Evolutionary conservation across 2,329 filamentous ascomycete genomes (phyloP).

Genomic region (Fusarium heterosporum): DNA sequence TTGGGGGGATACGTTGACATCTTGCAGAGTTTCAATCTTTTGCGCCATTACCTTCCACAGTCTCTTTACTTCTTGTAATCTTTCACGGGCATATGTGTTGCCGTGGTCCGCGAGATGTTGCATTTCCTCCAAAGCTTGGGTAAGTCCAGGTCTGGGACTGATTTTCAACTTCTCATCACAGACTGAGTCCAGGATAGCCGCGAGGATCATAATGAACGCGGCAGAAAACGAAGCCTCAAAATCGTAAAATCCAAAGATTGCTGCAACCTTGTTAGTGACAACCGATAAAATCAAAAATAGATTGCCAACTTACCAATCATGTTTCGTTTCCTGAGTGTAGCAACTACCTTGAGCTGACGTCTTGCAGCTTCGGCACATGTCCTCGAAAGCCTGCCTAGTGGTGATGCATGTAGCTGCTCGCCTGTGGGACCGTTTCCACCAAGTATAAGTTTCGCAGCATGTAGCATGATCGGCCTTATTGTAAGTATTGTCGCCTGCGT

Average conservation of each 20-base stretch:
- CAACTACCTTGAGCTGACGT: slow-evolving; percentile 46
- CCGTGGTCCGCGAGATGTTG: slow-evolving; percentile 46
- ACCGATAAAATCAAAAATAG: rapidly evolving
- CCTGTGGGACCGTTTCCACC: slow-evolving; percentile 41
- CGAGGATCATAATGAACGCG: slow-evolving; percentile 46
- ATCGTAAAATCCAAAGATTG: slow-evolving; percentile 46
- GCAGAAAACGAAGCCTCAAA: slow-evolving; percentile 47
- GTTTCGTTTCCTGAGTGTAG: slow-evolving; percentile 46
- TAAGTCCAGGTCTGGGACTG: slow-evolving; percentile 42
- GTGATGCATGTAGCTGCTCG: slow-evolving; percentile 42
- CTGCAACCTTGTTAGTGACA: slow-evolving; percentile 2
- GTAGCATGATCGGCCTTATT: slow-evolving; percentile 47
- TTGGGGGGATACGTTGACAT: slow-evolving; percentile 42
- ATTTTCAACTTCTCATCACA: slow-evolving; percentile 44
- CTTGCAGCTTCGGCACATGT: slow-evolving; percentile 49
- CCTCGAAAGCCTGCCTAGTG: slow-evolving; percentile 45
- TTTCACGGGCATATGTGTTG: slow-evolving; percentile 45
- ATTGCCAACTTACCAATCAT: slow-evolving; percentile 42
- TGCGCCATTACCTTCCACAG: slow-evolving; percentile 45
- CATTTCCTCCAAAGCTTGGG: slow-evolving; percentile 46
- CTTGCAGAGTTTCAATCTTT: slow-evolving; percentile 44
- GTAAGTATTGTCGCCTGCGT: slow-evolving; percentile 48
- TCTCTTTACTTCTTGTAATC: slow-evolving; percentile 42
- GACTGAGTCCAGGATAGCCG: slow-evolving; percentile 44
- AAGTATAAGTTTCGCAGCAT: slow-evolving; percentile 47